Base-by-base conservation (phyloP, 1,284 basidiomycete species). In the Neolentinus lepideus region DNA sequence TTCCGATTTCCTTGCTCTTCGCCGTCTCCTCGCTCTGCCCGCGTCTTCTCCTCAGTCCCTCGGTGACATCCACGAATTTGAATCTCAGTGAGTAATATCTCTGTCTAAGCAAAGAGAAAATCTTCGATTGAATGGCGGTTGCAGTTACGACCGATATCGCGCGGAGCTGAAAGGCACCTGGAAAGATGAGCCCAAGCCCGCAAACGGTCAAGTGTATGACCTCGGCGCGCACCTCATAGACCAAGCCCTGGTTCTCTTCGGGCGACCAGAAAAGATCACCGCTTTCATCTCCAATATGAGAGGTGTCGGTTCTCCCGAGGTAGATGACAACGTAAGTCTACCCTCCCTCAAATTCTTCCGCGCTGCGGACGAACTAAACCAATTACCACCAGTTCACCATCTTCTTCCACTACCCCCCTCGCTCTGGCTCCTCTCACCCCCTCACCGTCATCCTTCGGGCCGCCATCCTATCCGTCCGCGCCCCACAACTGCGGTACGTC, bases 81-180 rank as follows among this genome's bases (percentile, higher is more conserved):
- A 89, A 68, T 87, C 87, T 3, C 81, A 85, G 86, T 86, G 62
- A 63, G 81, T 64, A 45, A 43, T 12, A 31, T 46, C 31, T 12
- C n/a, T n/a, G 27, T 36, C 12, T 26, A 21, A 10, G 22, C 36
- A 46, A 9, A 55, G n/a, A 36, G 3, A 24, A 9, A 11, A 24
- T 31, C 36, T 35, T 25, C 53, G 29, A 56, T 10, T 56, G 12
- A 58, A 27, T 10, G 9, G 36, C 56, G 62, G 59, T 10, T n/a
- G n/a, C 62, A 89, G 86, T 61, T 90, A 85, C 64, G 91, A 94
- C 70, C 84, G 91, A 52, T 92, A 82, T 72, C 83, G 89, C 45
- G 76, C 78, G 11, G 74, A 71, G 0, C 70, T 86, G 19, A 87
- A 85, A 62, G 79, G 82, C n/a, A 80, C 83, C 2, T 88, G 87